Evolutionary conservation across 495 filamentous ascomycete species (phyloP).

Genomic region (Tuber microsphaerosporum): DNA sequence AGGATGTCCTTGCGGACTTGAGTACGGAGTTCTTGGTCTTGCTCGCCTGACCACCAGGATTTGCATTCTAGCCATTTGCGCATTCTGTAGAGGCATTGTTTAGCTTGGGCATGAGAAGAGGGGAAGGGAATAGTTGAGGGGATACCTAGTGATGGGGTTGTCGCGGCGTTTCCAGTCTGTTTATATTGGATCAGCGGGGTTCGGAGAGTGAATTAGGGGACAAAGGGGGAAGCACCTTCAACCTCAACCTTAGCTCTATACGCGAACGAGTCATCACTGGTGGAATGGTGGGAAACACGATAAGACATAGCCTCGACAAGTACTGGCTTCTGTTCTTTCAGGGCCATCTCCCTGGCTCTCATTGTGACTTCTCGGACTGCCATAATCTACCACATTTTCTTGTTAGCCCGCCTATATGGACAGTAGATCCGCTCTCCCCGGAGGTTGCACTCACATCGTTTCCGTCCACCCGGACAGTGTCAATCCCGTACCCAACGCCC

Average conservation of each 20-base stretch:
- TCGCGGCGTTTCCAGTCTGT: conserved; percentile 88
- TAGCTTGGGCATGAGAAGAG: background rate
- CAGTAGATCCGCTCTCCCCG: background rate
- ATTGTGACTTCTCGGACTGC: conserved; percentile 80
- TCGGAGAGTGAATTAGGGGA: background rate
- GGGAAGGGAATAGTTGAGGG: background rate
- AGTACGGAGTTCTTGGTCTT: conserved; percentile 68
- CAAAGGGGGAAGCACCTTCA: conserved; percentile 47
- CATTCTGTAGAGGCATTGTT: conserved; percentile 42
- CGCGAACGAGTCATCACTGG: conserved; percentile 92
- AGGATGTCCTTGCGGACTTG: conserved; percentile 68
- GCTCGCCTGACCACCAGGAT: conserved; percentile 47
- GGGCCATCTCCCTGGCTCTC: conserved; percentile 66
- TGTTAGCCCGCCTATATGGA: conserved; percentile 1
- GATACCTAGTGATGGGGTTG: conserved; percentile 73
- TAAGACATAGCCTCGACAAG: conserved; percentile 97
- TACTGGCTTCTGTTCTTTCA: conserved; percentile 50
- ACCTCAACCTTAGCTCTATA: conserved; percentile 92
- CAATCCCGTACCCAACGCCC: conserved; percentile 93
- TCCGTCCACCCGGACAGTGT: conserved; percentile 91
- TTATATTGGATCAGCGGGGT: background rate
- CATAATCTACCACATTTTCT: conserved; percentile 53
- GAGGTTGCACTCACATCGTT: conserved; percentile 56
- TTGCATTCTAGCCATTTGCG: conserved; percentile 76
- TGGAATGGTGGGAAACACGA: conserved; percentile 93